Conservation (phyloP, 2,329 filamentous ascomycete species). For the Colletotrichum godetiae region DNA sequence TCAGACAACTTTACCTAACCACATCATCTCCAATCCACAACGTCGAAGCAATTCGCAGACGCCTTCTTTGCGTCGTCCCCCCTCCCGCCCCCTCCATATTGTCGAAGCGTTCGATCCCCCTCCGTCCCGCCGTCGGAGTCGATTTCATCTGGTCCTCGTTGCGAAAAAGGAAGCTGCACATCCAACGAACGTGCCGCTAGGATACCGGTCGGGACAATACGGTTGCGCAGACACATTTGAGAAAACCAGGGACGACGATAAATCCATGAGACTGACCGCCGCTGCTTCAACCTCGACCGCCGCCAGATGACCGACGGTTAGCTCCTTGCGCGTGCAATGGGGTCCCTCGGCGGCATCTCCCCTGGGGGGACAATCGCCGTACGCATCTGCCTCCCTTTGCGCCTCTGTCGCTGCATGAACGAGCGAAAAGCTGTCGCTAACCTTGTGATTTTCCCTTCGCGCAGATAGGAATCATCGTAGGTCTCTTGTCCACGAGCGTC, state of each 20-base stretch:
- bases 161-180: conserved; percentile 8
- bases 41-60: neutral
- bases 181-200: conserved; percentile 8
- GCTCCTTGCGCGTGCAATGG: conserved; percentile 66
- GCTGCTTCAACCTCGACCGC: conserved; percentile 35
- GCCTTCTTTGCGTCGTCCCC: neutral
- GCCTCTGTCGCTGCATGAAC: neutral
- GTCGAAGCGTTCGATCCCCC: conserved; percentile 10
- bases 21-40: neutral
- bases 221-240: neutral
- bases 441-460: conserved; percentile 38
- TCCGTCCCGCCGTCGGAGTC: neutral
- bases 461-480: conserved; percentile 92
- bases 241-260: conserved; percentile 13
- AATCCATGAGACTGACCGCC: conserved; percentile 26
- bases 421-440: conserved; percentile 11
- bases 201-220: conserved; percentile 6
- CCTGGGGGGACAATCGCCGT: conserved; percentile 82
- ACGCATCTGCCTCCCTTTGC: conserved; percentile 47
- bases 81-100: neutral
- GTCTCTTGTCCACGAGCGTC: conserved; percentile 91
- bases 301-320: conserved; percentile 60
- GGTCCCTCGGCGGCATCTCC: conserved; percentile 79
- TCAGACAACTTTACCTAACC: conserved; percentile 3
- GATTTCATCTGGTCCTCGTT: conserved; percentile 9